Percentiles rank a stretch among this genome's conserved stretches.
Conservation (phyloP, 164 flowering plant genomes). For the Houttuynia cordata region DNA sequence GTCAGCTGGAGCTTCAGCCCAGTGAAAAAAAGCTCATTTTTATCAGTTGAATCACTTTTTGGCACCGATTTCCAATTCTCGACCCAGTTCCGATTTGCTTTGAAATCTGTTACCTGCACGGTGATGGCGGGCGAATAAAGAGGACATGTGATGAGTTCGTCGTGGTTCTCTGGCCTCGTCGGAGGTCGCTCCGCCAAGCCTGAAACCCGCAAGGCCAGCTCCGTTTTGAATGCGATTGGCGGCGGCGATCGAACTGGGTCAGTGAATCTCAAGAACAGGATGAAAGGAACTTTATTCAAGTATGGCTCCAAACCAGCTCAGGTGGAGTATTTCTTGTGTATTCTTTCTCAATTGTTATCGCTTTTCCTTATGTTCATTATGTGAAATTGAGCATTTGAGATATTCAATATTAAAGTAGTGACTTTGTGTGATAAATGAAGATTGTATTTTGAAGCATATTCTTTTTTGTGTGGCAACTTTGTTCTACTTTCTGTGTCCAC, state of each 20-base stretch:
- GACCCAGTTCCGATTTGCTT: neutral
- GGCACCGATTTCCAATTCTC: neutral
- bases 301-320: constrained; percentile 73
- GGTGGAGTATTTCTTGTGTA: constrained; percentile 21
- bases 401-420: too few relatives aligned
- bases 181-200: constrained; percentile 43
- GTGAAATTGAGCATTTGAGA: too few relatives aligned
- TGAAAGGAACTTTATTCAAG: constrained; percentile 69
- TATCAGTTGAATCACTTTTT: too few relatives aligned
- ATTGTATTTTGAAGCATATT: too few relatives aligned
- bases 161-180: constrained; percentile 79
- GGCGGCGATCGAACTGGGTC: constrained; percentile 20
- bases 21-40: too few relatives aligned
- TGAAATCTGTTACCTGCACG: neutral
- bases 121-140: neutral
- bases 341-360: neutral
- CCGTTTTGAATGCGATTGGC: constrained; percentile 1
- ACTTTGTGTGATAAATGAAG: too few relatives aligned
- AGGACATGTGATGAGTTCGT: constrained; percentile 22
- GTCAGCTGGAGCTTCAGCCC: too few relatives aligned
- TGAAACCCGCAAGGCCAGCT: constrained; percentile 20
- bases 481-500: too few relatives aligned
- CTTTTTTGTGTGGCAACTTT: too few relatives aligned
- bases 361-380: neutral
- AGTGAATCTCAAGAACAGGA: constrained; percentile 46